Conservation (phyloP, 345 rosid species). For the Murraya koenigii region DNA sequence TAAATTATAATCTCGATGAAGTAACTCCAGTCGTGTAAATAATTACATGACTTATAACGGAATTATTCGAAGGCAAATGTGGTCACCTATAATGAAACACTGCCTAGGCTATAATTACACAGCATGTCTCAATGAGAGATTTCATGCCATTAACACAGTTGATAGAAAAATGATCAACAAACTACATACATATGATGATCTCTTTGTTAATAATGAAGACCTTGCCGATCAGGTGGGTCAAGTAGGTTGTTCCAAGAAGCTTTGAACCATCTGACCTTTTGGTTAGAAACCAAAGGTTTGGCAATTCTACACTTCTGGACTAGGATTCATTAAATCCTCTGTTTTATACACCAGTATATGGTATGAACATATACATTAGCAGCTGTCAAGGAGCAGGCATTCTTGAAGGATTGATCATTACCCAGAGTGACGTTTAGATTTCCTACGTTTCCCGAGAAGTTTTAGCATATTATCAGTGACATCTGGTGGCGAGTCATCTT, state of each 20-base stretch:
- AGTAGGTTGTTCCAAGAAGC: neutral
- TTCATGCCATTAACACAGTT: neutral
- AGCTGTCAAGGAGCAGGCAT: neutral
- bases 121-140: neutral
- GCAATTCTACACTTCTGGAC: neutral
- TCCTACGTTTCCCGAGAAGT: slow-evolving; percentile 76
- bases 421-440: slow-evolving; percentile 40
- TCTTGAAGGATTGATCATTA: neutral
- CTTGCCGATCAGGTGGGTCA: neutral
- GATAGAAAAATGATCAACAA: neutral
- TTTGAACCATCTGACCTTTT: neutral
- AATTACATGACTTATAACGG: neutral
- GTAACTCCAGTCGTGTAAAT: neutral
- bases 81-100: neutral
- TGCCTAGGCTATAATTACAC: neutral
- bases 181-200: neutral
- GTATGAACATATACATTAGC: neutral
- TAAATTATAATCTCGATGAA: neutral
- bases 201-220: neutral
- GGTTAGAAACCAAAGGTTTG: too few species aligned
- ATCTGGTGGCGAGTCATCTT: slow-evolving; percentile 55
- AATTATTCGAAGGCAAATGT: neutral
- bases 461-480: slow-evolving; percentile 97
- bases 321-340: neutral
- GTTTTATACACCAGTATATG: too few species aligned